Evolutionary conservation across 139 green algal genomes (phyloP).

Genomic region (Spirogloea muscicola): DNA sequence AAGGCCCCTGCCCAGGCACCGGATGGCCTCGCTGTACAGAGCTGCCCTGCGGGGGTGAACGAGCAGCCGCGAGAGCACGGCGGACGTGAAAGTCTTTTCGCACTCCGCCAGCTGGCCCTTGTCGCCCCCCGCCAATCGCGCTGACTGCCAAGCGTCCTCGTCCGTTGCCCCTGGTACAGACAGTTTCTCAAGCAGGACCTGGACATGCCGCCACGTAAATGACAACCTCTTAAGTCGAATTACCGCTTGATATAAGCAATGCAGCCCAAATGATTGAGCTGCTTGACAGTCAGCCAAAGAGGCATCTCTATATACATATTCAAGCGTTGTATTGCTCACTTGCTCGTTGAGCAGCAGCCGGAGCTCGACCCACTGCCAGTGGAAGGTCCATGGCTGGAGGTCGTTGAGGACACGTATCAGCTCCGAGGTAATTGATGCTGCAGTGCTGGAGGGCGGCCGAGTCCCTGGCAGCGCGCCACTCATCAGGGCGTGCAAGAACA

Average conservation of each 20-base stretch:
- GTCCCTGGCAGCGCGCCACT: slow-evolving; percentile 8
- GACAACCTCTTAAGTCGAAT: neutral
- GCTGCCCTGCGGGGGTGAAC: slow-evolving; percentile 7
- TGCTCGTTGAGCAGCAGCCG: slow-evolving; percentile 42
- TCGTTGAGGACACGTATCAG: slow-evolving; percentile 20
- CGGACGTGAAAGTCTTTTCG: slow-evolving; percentile 35
- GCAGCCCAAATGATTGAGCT: too few relatives aligned
- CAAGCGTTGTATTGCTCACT: slow-evolving; percentile 10
- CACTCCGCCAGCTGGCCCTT: slow-evolving; percentile 30
- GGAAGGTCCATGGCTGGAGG: slow-evolving; percentile 15
- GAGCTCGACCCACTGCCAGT: slow-evolving; percentile 33
- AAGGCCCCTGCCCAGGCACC: slow-evolving; percentile 9
- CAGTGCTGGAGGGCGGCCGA: too few relatives aligned
- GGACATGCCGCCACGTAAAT: too few relatives aligned
- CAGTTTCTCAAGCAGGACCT: slow-evolving; percentile 29
- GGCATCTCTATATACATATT: neutral
- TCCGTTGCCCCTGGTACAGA: neutral
- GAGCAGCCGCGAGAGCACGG: slow-evolving; percentile 31
- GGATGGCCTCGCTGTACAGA: slow-evolving; percentile 36
- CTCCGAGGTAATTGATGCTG: too few relatives aligned
- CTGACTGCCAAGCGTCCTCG: slow-evolving; percentile 4
- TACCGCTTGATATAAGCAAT: slow-evolving; percentile 8
- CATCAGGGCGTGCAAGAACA: slow-evolving; percentile 9
- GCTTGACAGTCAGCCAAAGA: too few relatives aligned
- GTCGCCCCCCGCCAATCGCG: neutral